Percentiles rank a stretch among this genome's conserved stretches.
Evolutionary conservation across 305 asterid species (phyloP).

Genomic region (Andrographis paniculata): DNA sequence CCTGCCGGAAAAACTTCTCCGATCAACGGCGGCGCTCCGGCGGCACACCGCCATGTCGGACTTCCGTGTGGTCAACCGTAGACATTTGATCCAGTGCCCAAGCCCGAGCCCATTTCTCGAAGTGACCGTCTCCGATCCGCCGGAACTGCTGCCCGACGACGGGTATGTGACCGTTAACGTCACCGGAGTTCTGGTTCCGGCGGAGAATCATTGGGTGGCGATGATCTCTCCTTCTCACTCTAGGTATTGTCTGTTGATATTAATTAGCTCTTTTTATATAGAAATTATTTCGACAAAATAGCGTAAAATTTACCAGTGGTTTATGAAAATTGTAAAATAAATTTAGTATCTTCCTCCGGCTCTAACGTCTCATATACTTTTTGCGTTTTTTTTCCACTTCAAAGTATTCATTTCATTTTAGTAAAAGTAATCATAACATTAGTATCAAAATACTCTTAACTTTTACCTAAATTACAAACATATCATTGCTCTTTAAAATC

Average conservation of each 20-base stretch:
- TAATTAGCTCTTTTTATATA: too few species aligned
- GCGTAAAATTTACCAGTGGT: too few species aligned
- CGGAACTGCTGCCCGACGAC: slow-evolving; percentile 40
- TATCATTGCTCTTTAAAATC: too few species aligned
- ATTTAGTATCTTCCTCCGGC: too few species aligned
- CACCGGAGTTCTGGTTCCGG: slow-evolving; percentile 46
- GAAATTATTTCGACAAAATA: too few species aligned
- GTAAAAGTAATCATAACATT: too few species aligned
- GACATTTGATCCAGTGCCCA: slow-evolving; percentile 26
- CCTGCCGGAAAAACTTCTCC: slow-evolving; percentile 21
- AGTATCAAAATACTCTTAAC: too few species aligned
- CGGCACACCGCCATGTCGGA: slow-evolving; percentile 52
- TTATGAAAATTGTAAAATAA: too few species aligned
- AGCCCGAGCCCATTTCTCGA: slow-evolving; percentile 40
- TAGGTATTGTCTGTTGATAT: slow-evolving; percentile 25
- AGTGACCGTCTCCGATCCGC: neutral
- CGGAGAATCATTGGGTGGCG: slow-evolving; percentile 55
- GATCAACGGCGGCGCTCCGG: slow-evolving; percentile 23
- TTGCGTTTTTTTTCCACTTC: too few species aligned
- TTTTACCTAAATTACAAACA: too few species aligned
- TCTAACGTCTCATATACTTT: too few species aligned
- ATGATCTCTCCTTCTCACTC: slow-evolving; percentile 78
- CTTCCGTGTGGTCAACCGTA: slow-evolving; percentile 55
- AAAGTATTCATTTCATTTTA: too few species aligned
- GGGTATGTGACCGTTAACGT: slow-evolving; percentile 40